Conservation (phyloP, 345 rosid genomes). For the Pistacia atlantica region DNA sequence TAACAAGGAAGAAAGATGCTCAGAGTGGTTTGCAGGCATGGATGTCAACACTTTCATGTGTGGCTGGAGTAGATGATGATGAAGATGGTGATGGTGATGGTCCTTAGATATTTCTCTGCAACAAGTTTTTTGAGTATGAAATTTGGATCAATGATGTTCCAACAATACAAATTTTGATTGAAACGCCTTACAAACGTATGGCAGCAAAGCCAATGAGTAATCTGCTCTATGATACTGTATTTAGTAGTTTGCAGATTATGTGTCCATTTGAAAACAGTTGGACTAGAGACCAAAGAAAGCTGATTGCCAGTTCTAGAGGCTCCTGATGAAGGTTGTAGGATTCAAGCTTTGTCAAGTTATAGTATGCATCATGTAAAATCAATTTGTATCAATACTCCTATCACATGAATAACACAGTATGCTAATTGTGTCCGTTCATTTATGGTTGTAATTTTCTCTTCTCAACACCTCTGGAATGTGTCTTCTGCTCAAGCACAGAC, state of each 20-base stretch:
- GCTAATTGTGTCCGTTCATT: neutral
- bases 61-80: slow-evolving; percentile 37
- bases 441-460: neutral
- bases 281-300: neutral
- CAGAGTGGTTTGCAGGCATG: slow-evolving; percentile 55
- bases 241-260: slow-evolving; percentile 4
- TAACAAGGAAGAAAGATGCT: slow-evolving; percentile 46
- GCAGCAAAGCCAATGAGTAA: neutral
- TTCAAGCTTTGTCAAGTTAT: neutral
- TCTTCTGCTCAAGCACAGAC: neutral
- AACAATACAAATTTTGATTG: neutral
- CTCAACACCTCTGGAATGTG: neutral
- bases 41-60: slow-evolving; percentile 56
- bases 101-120: neutral
- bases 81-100: neutral
- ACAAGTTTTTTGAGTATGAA: neutral
- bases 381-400: neutral
- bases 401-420: neutral
- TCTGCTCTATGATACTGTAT: neutral
- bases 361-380: neutral
- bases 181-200: neutral
- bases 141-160: neutral
- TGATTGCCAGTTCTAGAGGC: neutral
- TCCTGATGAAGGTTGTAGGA: neutral
- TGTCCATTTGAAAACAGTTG: neutral